Base-by-base conservation (phyloP, 495 filamentous ascomycete genomes). In the Sabuloglossum arenarium region DNA sequence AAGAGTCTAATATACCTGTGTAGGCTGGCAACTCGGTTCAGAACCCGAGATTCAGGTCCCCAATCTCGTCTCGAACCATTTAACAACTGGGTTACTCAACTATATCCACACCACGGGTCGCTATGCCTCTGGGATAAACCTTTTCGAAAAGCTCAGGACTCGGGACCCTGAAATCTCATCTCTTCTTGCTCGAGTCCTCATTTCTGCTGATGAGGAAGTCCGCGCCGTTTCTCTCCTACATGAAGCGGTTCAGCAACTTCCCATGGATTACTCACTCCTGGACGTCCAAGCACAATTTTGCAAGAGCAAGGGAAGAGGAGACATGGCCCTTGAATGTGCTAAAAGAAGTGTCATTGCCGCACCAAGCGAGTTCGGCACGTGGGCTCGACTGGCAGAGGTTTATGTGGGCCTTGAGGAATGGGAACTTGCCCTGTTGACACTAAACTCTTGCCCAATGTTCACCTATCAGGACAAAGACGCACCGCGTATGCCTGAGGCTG, bases 361-460 rank as follows among this genome's bases (percentile, higher is more conserved):
- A 0, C 91, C 91, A 0, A 95, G 88, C 64, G 91, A 98, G 64
- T 97, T 97, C 64, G 86, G 85, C 14, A 97, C 91, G 1, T 98
- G 91, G 91, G 93, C 91, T 53, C 75, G 88, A 56, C 68, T 98
- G 53, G 90, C 88, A 2, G 87, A 96, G 64, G 80, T 97, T 23
- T 98, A 97, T 58, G 81, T 97, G 52, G 75, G 80, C 46, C 73
- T 94, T 63, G 91, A 98, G 67, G 84, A 89, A 65, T 98, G 90
- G 86, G 91, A 96, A 61, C 63, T 85, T 37, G 91, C 93, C 1
- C 75, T 98, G 19, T 79, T 94, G 9, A 98, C 93, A 5, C 74
- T 98, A n/a, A 98, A 98, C 69, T 96, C 90, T 3, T 98, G 93
- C 60, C 91, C 91, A 3, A 98, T 98, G 91, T 98, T 98, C 66